Base-by-base conservation (phyloP, 768 basidiomycete genomes). In the Auricularia sp. region DNA sequence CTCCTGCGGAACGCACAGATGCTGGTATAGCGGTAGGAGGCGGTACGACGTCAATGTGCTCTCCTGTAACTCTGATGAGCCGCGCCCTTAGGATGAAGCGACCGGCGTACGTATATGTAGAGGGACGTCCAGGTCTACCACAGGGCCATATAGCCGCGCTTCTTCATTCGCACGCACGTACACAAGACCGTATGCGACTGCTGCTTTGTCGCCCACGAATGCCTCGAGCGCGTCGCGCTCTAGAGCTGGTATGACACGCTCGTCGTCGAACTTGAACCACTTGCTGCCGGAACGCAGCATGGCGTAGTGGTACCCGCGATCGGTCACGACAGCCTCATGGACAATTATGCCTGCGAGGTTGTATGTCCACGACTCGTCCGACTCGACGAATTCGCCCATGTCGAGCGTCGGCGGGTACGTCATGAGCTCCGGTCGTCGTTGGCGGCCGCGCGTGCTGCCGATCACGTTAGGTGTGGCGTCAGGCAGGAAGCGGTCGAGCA, bases 251-350 rank as follows among this genome's bases (percentile, higher is more conserved):
- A 59, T 23, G 23, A 59, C 56, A 10, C 56, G 56, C 56, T 59
- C 56, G 34, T 59, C 56, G 56, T 59, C 56, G 56, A 59, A 59
- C 56, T 59, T 59, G 33, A 59, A 35, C 56, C 56, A 59, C 10
- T 29, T 21, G 8, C 23, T 8, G 34, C 34, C 56, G 16, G 6
- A 8, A 8, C 56, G 56, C 56, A 59, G 29, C 56, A 59, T 59
- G 23, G 56, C 56, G 56, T 59, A 59, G 29, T 33, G 34, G 29
- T 33, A 59, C 14, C 56, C 56, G 23, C 56, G 56, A 29, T 59
- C 56, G 34, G 23, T 59, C 6, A 59, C 56, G 16, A 59, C 23
- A 10, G 23, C 29, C 56, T 59, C 56, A 18, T 59, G 56, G 12
- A 35, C 56, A 29, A 59, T 59, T 21, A 59, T 35, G 29, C 29